Percentiles rank a stretch among this genome's conserved stretches.
Conservation (phyloP, 768 basidiomycete species). For the Auricularia auricula-judae region DNA sequence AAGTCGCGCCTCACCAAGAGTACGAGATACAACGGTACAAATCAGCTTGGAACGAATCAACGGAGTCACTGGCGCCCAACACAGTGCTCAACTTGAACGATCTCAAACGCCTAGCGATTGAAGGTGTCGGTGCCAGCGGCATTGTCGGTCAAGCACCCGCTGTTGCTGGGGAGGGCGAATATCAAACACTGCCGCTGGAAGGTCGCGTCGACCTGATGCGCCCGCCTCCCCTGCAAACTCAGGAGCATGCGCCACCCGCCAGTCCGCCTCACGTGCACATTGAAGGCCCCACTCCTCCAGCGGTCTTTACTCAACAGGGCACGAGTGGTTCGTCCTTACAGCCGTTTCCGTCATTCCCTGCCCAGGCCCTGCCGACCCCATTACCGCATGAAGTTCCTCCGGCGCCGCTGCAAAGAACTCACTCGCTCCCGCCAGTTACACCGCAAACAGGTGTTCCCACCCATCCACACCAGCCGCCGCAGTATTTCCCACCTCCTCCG, state of each 20-base stretch:
- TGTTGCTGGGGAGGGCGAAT: slow-evolving; percentile 49
- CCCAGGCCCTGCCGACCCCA: slow-evolving; percentile 45
- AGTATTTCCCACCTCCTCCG: background rate
- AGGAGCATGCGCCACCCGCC: slow-evolving; percentile 4
- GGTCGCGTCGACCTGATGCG: slow-evolving; percentile 85
- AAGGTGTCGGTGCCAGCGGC: slow-evolving; percentile 33
- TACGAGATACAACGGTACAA: slow-evolving; percentile 60
- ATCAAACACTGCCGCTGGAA: slow-evolving; percentile 72
- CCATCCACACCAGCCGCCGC: background rate
- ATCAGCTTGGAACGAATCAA: slow-evolving; percentile 59
- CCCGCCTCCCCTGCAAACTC: slow-evolving; percentile 22
- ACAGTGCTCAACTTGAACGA: slow-evolving; percentile 39
- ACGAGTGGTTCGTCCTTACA: background rate
- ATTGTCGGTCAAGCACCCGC: slow-evolving; percentile 4
- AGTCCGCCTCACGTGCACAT: background rate
- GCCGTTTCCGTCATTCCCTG: background rate
- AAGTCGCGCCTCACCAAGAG: slow-evolving; percentile 26
- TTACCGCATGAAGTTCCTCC: slow-evolving; percentile 51
- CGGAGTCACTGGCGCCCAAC: background rate
- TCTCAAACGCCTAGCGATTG: slow-evolving; percentile 48
- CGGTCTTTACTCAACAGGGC: background rate
- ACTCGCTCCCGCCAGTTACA: slow-evolving; percentile 36
- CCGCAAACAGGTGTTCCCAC: slow-evolving; percentile 1
- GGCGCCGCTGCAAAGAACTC: slow-evolving; percentile 39
- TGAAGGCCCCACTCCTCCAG: background rate